phyloP scores from a whole-genome alignment of 805 yeast species.

The Wickerhamia fluorescens region DNA sequence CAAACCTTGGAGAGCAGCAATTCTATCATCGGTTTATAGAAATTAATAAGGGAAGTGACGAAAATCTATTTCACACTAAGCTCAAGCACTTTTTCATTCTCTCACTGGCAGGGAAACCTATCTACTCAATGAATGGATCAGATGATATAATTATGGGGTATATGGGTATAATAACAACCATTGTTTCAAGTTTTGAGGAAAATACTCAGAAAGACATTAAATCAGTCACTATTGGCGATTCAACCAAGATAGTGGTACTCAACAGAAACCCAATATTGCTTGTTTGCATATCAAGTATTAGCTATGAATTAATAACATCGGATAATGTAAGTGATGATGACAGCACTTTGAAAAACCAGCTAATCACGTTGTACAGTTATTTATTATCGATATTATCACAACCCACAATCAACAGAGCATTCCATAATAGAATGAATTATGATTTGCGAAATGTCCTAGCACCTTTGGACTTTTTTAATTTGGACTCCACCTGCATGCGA shows the following conservation, averaged over 20 bases:
- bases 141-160: slow-evolving; percentile 63
- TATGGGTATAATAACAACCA: slow-evolving; percentile 76
- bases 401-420: slow-evolving; percentile 64
- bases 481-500: slow-evolving; percentile 48
- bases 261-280: slow-evolving; percentile 65
- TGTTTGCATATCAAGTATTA: slow-evolving; percentile 55
- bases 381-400: slow-evolving; percentile 78
- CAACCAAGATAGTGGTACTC: slow-evolving; percentile 47
- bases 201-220: slow-evolving; percentile 32
- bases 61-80: slow-evolving; percentile 19
- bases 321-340: slow-evolving; percentile 8
- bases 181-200: slow-evolving; percentile 61
- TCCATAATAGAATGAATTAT: slow-evolving; percentile 65
- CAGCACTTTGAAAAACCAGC: slow-evolving; percentile 37
- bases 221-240: slow-evolving; percentile 45
- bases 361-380: slow-evolving; percentile 69
- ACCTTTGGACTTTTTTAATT: slow-evolving; percentile 63
- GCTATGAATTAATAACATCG: slow-evolving; percentile 38
- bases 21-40: slow-evolving; percentile 12
- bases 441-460: slow-evolving; percentile 75
- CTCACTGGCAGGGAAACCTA: slow-evolving; percentile 84
- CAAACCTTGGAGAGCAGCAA: slow-evolving; percentile 3
- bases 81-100: slow-evolving; percentile 71
- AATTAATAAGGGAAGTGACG: slow-evolving; percentile 10
- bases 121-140: slow-evolving; percentile 69